Evolutionary conservation across 2,329 filamentous ascomycete genomes (phyloP), one percentile per base, ranked within the genome.

Genomic region (Sporothrix protearum): DNA sequence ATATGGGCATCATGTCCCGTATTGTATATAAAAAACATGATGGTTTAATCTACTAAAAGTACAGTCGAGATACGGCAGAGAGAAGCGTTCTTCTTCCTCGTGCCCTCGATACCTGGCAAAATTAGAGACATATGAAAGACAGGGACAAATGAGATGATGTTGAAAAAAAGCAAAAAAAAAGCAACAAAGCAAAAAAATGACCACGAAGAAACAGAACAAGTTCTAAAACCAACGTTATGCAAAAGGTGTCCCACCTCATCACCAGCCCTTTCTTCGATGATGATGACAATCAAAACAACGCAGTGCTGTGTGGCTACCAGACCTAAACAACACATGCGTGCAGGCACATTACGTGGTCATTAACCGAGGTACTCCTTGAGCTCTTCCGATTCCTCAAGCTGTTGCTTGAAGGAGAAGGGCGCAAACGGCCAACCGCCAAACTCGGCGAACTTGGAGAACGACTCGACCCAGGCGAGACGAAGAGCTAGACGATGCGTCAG

Each of bases 391-490:
- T 97, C 94, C 81, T 97, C 94, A 76, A 97, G 82, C 79, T 97
- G 83, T 47, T 88, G 85, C 82, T 91, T 89, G 81, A 97, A 97
- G 74, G 92, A 96, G 80, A 97, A 97, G 4, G 94, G 94, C 78
- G 90, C 86, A 81, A 97, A 97, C 1, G 93, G 86, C 81, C 94
- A 89, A 70, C 94, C 94, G 73, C 92, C 92, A 78, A 96, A 96
- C 79, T 97, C 90, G 81, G 96, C 96, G 85, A 97, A 95, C 85
- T 97, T 97, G 83, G 93, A 96, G 89, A 97, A 97, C 22, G 94
- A 95, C 82, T 97, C 95, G 74, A 97, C 94, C 94, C 94, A 97
- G 77, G 97, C 94, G 78, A 97, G 84, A 85, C 94, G 88, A 76
- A 97, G 87, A 74, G 77, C 78, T 79, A 42, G 25, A 14, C 16